Evolutionary conservation across 2,329 filamentous ascomycete genomes (phyloP).

Genomic region (Talaromyces sp.): DNA sequence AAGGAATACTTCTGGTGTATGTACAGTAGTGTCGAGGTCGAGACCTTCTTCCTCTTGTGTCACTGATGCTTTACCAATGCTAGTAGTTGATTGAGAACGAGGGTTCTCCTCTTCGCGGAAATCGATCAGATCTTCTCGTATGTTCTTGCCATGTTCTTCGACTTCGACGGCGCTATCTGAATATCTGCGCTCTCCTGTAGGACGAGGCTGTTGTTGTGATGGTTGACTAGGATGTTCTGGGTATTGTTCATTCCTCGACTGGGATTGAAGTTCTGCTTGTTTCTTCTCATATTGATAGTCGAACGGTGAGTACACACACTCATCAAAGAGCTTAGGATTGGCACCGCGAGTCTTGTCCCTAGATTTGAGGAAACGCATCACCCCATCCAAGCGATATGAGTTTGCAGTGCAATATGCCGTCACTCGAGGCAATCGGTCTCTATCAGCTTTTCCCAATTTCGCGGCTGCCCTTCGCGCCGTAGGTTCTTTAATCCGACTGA

Average conservation of each 20-base stretch:
- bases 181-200: conserved; percentile 61
- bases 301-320: conserved; percentile 96
- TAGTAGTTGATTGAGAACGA: conserved; percentile 28
- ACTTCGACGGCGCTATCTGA: conserved; percentile 63
- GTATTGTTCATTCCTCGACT: conserved; percentile 33
- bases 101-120: conserved; percentile 46
- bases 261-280: conserved; percentile 25
- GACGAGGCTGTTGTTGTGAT: conserved; percentile 16
- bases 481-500: conserved; percentile 94
- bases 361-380: conserved; percentile 88
- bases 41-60: conserved; percentile 38
- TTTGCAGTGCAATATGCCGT: conserved; percentile 96
- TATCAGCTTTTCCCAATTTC: conserved; percentile 84
- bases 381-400: conserved; percentile 79
- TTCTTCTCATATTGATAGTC: conserved; percentile 60
- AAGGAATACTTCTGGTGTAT: conserved; percentile 90
- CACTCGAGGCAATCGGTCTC: conserved; percentile 78
- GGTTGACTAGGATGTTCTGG: conserved; percentile 20
- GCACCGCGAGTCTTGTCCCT: conserved; percentile 70
- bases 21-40: conserved; percentile 81
- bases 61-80: conserved; percentile 22
- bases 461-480: conserved; percentile 89
- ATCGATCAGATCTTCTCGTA: conserved; percentile 60
- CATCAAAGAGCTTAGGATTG: conserved; percentile 88
- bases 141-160: conserved; percentile 52